Conservation (phyloP, 176 grass and related monocot species). For the Cenchrus fungigraminus region DNA sequence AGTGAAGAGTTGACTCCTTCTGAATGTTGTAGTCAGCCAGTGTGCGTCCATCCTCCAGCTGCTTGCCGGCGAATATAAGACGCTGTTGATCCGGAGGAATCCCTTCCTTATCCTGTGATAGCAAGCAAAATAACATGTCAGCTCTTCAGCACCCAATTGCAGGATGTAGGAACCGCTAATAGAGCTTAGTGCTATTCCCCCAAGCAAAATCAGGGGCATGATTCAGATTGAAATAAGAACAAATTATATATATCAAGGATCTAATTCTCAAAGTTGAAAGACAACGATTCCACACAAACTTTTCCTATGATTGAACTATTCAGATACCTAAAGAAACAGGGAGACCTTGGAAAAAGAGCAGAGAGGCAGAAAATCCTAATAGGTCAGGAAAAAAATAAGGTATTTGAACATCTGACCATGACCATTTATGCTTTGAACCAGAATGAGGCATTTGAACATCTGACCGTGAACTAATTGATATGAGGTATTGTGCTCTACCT, state of each 20-base stretch:
- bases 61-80: constrained; percentile 88
- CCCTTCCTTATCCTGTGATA: constrained; percentile 79
- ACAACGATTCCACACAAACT: not conserved
- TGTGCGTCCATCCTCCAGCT: constrained; percentile 81
- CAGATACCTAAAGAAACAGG: not conserved
- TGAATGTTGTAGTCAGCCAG: constrained; percentile 94
- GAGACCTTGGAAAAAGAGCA: not conserved
- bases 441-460: not conserved
- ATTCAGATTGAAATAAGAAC: not conserved
- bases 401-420: not conserved
- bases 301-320: not conserved
- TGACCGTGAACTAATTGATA: not conserved
- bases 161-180: not conserved
- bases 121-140: not conserved
- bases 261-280: not conserved
- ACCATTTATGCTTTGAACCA: not conserved
- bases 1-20: constrained; percentile 89
- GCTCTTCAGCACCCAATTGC: not conserved
- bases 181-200: not conserved
- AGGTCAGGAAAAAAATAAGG: not conserved
- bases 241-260: not conserved
- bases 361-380: not conserved
- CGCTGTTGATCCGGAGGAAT: constrained; percentile 87
- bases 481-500: constrained; percentile 1
- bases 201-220: not conserved